Evolutionary conservation across 169 alveolate genomes (phyloP).

Genomic region (Cyclospora cayetanensis): DNA sequence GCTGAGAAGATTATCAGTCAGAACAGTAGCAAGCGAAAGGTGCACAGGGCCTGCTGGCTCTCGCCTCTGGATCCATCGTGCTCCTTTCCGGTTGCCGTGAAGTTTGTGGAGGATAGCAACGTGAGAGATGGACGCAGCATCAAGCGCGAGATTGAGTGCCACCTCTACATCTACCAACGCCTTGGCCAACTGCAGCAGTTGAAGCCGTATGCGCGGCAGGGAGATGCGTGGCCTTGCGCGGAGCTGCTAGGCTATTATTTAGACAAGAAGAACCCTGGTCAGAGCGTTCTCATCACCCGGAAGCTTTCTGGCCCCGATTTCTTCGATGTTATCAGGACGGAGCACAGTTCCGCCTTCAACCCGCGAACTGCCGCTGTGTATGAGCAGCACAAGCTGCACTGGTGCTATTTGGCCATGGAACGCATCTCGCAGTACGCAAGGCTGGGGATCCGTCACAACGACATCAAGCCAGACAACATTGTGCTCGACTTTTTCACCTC

Average conservation of each 20-base stretch:
- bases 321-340: conserved; percentile 86
- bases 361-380: conserved; percentile 82
- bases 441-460: conserved; percentile 88
- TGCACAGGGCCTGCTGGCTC: conserved; percentile 86
- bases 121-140: conserved; percentile 87
- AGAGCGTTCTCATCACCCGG: conserved; percentile 82
- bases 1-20: conserved; percentile 82
- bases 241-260: conserved; percentile 86
- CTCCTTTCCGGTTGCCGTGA: conserved; percentile 86
- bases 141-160: conserved; percentile 89
- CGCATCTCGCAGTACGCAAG: conserved; percentile 84
- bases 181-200: conserved; percentile 75
- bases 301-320: conserved; percentile 88
- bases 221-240: conserved; percentile 90
- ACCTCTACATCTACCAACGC: conserved; percentile 84
- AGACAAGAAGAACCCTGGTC: conserved; percentile 86
- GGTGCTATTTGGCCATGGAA: conserved; percentile 87
- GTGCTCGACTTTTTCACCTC: conserved; percentile 84
- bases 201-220: conserved; percentile 66
- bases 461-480: conserved; percentile 88
- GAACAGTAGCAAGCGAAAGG: conserved; percentile 85
- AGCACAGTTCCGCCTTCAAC: conserved; percentile 78
- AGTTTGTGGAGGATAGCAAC: conserved; percentile 87
- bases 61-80: conserved; percentile 75
- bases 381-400: conserved; percentile 86